Evolutionary conservation across 1,139 yeast species (phyloP).

Genomic region (Suhomyces kunorum): DNA sequence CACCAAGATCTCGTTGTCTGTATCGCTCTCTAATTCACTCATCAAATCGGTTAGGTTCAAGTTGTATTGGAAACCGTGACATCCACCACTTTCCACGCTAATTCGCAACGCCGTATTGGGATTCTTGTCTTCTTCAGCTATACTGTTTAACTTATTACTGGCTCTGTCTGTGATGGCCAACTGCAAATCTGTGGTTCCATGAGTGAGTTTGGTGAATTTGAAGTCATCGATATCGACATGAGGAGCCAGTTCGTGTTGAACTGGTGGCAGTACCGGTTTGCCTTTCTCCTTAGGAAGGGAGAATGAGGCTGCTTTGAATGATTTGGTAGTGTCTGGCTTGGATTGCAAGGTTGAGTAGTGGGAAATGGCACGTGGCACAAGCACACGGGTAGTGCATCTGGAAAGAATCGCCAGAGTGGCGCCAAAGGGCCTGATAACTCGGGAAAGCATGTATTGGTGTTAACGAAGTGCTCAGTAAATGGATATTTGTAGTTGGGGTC

Average conservation of each 20-base stretch:
- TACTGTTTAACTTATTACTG: slow-evolving; percentile 51
- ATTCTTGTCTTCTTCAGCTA: slow-evolving; percentile 59
- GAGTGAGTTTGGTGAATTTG: slow-evolving; percentile 30
- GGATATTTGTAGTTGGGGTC: not conserved
- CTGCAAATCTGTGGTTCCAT: slow-evolving; percentile 38
- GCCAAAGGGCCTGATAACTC: not conserved
- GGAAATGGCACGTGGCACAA: not conserved
- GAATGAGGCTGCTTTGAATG: slow-evolving; percentile 31
- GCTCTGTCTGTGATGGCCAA: slow-evolving; percentile 47
- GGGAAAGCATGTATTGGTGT: not conserved
- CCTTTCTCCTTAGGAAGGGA: slow-evolving; percentile 15
- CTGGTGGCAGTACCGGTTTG: not conserved
- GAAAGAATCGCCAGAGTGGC: not conserved
- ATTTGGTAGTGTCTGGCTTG: slow-evolving; percentile 15
- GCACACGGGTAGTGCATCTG: not conserved
- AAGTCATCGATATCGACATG: slow-evolving; percentile 33
- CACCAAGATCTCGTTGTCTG: slow-evolving; percentile 47
- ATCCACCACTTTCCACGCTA: slow-evolving; percentile 95
- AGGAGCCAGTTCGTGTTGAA: slow-evolving; percentile 17
- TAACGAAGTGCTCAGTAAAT: not conserved
- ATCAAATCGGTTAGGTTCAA: slow-evolving; percentile 58
- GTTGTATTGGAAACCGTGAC: slow-evolving; percentile 95
- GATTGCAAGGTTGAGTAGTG: slow-evolving; percentile 8
- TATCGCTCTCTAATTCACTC: slow-evolving; percentile 43
- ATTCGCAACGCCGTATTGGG: slow-evolving; percentile 68